These are phyloP conservation scores for Ziziphus jujuba DNA, from an alignment of 306 rosid species.

Conservation along the genomic window DNA sequence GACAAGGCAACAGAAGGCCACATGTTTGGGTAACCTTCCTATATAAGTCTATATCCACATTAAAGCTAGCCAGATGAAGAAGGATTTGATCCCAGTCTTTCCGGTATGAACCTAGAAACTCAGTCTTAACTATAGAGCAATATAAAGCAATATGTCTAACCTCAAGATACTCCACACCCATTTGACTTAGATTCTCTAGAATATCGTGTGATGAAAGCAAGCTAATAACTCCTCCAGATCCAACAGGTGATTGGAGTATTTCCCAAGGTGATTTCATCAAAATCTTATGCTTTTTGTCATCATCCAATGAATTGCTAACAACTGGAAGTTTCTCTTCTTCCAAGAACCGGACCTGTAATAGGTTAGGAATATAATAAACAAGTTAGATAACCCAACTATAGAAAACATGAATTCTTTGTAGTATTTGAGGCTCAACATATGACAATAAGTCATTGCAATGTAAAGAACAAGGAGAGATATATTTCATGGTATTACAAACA, in stretches of 20 bases:
- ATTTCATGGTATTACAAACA: no score
- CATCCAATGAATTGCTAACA: slow-evolving; percentile 56
- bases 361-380: slow-evolving; percentile 11
- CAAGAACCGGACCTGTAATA: slow-evolving; percentile 69
- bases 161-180: slow-evolving; percentile 80
- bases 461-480: no score
- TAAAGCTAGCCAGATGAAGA: no score
- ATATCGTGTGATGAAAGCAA: slow-evolving; percentile 61
- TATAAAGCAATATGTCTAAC: slow-evolving; percentile 36
- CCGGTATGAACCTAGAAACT: no score
- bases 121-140: neutral
- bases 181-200: slow-evolving; percentile 51
- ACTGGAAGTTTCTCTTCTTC: slow-evolving; percentile 94
- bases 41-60: no score
- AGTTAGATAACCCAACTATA: slow-evolving; percentile 3
- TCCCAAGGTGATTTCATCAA: slow-evolving; percentile 96
- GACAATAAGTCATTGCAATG: no score
- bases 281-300: slow-evolving; percentile 55
- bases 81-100: no score
- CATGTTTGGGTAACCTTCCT: no score
- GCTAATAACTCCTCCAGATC: slow-evolving; percentile 80
- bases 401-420: neutral
- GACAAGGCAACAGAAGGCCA: no score
- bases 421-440: no score
- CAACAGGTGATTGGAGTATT: slow-evolving; percentile 79